phyloP scores from a whole-genome alignment of 164 flowering plant species.

The Piper betle region DNA sequence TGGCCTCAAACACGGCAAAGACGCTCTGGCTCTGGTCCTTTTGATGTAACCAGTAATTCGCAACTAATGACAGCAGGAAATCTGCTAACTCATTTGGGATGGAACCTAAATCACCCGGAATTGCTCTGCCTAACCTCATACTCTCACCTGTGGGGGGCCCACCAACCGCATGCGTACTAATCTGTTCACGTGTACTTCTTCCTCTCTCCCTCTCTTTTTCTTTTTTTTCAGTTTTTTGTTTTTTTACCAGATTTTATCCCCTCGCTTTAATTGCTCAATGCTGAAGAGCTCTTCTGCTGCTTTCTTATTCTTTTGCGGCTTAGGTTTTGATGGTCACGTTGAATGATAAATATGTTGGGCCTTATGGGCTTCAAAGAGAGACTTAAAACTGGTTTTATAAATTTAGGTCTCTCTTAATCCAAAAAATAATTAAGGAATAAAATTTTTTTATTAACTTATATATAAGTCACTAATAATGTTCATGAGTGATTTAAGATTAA shows the following conservation, averaged over 20 bases:
- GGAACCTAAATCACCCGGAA: constrained; percentile 57
- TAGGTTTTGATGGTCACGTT: too few relatives aligned
- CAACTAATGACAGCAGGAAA: constrained; percentile 34
- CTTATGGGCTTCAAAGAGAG: too few relatives aligned
- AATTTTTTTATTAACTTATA: too few relatives aligned
- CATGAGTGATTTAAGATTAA: too few relatives aligned
- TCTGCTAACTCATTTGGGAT: constrained; percentile 36
- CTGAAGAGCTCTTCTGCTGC: not conserved
- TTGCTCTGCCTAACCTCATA: constrained; percentile 69
- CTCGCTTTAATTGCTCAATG: not conserved
- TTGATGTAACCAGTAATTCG: constrained; percentile 32
- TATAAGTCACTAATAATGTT: too few relatives aligned
- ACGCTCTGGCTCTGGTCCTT: constrained; percentile 60
- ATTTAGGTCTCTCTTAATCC: too few relatives aligned
- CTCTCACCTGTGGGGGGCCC: constrained; percentile 82
- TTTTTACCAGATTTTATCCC: too few relatives aligned
- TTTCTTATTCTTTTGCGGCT: not conserved
- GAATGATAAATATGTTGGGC: too few relatives aligned
- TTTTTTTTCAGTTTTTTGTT: too few relatives aligned
- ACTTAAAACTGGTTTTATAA: too few relatives aligned
- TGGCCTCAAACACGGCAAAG: constrained; percentile 73
- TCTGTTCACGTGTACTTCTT: constrained; percentile 47
- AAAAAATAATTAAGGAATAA: too few relatives aligned
- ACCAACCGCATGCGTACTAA: constrained; percentile 59
- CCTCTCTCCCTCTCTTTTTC: not conserved